Conservation (phyloP, 192 early-diverging fungal species). For the Entomortierella parvispora region DNA sequence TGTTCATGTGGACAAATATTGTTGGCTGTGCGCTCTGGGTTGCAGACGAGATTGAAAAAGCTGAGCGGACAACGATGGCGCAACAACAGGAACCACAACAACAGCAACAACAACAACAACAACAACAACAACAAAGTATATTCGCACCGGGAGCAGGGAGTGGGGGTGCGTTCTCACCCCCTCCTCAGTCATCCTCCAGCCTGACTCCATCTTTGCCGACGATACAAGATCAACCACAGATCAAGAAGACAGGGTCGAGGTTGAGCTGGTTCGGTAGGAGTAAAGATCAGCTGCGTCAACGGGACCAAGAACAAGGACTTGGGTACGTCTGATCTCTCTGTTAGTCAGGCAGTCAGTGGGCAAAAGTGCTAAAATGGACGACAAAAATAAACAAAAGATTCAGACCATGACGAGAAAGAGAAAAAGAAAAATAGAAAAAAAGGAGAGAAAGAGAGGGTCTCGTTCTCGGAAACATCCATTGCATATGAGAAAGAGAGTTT, state of each 20-base stretch:
- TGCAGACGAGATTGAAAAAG: constrained; percentile 41
- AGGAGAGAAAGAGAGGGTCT: constrained; percentile 2
- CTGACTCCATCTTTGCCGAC: no score
- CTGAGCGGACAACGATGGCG: constrained; percentile 18
- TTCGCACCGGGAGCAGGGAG: no score
- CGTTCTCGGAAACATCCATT: neutral
- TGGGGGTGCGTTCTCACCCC: no score
- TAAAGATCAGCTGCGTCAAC: neutral
- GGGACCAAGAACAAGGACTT: neutral
- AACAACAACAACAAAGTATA: neutral
- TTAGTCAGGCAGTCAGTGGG: no score
- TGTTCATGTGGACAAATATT: constrained; percentile 79
- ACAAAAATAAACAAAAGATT: constrained; percentile 4
- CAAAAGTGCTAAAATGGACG: no score
- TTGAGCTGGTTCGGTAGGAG: neutral
- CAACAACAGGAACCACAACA: constrained; percentile 2
- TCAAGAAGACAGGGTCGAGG: neutral
- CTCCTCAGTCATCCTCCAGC: no score
- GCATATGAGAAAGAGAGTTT: constrained; percentile 2
- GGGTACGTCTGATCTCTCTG: no score
- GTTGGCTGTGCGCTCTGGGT: constrained; percentile 58
- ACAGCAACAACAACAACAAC: constrained; percentile 4
- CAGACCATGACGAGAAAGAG: constrained; percentile 9
- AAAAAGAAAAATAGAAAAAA: constrained; percentile 16
- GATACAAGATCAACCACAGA: no score